A percentile compares a stretch with the other conserved stretches of the same genome.
Evolutionary conservation across 1,284 basidiomycete genomes (phyloP).

Genomic region (Cryptococcus sp.): DNA sequence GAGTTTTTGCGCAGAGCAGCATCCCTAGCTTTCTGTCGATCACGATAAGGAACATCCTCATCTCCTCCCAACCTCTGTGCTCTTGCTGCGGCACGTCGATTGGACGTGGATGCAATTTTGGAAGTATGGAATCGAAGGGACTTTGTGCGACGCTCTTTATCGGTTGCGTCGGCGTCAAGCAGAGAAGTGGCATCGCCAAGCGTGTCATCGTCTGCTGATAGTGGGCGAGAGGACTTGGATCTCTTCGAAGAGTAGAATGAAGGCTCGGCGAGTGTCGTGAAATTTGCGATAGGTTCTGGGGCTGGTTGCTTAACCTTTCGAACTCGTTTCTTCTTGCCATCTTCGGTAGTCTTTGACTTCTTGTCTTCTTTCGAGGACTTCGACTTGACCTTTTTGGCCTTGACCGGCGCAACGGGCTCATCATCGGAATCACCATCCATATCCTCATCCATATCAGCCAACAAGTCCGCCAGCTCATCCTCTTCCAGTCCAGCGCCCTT

Average conservation of each 20-base stretch:
- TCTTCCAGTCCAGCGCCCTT: constrained; percentile 36
- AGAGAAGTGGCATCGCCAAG: constrained; percentile 73
- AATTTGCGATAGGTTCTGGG: constrained; percentile 25
- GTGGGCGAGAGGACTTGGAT: constrained; percentile 16
- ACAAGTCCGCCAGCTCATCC: constrained; percentile 38
- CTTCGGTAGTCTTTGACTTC: constrained; percentile 21
- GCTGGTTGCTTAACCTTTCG: constrained; percentile 23
- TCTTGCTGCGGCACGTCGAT: constrained; percentile 64
- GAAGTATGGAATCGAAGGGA: constrained; percentile 86
- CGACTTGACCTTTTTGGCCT: constrained; percentile 11
- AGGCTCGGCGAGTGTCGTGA: constrained; percentile 32
- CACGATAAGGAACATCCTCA: constrained; percentile 61
- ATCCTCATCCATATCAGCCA: constrained; percentile 27
- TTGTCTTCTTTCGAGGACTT: constrained; percentile 31
- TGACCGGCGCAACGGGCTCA: neutral
- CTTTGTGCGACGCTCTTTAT: constrained; percentile 74
- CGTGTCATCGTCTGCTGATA: constrained; percentile 52
- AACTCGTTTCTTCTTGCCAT: constrained; percentile 41
- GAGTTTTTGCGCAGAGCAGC: constrained; percentile 50
- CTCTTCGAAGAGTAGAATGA: constrained; percentile 28
- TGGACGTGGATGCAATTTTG: constrained; percentile 73
- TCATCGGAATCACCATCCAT: constrained; percentile 14
- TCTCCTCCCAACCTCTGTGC: constrained; percentile 59
- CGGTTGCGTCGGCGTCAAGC: constrained; percentile 64
- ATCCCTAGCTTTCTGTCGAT: constrained; percentile 49